Conservation (phyloP, 2,329 filamentous ascomycete species). For the Akanthomyces muscarius region DNA sequence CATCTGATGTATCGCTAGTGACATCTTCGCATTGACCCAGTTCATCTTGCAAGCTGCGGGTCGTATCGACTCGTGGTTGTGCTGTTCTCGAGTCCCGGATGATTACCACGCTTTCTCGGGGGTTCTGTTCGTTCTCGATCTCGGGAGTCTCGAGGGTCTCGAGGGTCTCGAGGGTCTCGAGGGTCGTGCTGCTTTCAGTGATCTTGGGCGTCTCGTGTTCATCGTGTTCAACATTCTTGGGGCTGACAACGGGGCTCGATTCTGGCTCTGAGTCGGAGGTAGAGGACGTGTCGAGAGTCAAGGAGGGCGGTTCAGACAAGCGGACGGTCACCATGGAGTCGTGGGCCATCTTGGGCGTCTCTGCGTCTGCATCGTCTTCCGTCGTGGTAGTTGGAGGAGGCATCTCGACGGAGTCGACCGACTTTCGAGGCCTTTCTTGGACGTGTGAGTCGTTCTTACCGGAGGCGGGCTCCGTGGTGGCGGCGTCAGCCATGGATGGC, state of each 20-base stretch:
- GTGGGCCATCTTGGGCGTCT: constrained; percentile 41
- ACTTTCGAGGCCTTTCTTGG: background rate
- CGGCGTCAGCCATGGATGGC: constrained; percentile 12
- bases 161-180: constrained; percentile 30
- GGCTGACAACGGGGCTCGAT: constrained; percentile 5
- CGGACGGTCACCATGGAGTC: constrained; percentile 78
- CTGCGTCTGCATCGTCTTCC: constrained; percentile 23
- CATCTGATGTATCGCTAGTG: constrained; percentile 32
- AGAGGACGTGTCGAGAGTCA: constrained; percentile 46
- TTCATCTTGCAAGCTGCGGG: constrained; percentile 35
- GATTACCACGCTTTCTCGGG: constrained; percentile 19
- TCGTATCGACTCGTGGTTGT: constrained; percentile 27
- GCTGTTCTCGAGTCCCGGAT: constrained; percentile 25
- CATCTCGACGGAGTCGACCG: constrained; percentile 20
- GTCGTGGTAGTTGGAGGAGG: background rate
- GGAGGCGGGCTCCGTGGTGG: background rate
- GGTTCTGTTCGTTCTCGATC: constrained; percentile 21
- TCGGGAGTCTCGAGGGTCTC: constrained; percentile 27
- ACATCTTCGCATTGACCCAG: constrained; percentile 29
- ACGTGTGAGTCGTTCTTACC: background rate
- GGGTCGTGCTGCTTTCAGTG: constrained; percentile 29
- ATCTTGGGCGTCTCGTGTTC: constrained; percentile 16
- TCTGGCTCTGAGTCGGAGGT: constrained; percentile 22
- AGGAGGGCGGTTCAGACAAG: constrained; percentile 58
- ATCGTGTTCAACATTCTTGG: constrained; percentile 13